These are phyloP conservation scores for Globisporangium recalcitrans DNA, from an alignment of 352 stramenopile genomes.

Conservation along the genomic window DNA sequence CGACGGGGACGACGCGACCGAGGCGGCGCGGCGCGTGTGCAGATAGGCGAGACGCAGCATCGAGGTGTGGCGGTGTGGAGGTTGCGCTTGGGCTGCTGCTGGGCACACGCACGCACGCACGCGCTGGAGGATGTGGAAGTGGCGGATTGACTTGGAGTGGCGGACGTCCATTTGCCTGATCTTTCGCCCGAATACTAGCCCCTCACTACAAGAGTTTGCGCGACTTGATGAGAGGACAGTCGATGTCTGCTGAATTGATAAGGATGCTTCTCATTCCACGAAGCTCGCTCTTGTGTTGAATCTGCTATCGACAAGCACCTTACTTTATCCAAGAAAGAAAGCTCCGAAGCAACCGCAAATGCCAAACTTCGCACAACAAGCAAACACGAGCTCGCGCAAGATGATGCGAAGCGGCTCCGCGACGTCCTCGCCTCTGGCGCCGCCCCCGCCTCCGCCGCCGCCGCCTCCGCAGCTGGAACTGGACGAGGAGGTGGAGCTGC, in stretches of 20 bases:
- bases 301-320: not conserved
- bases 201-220: not conserved
- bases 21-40: conserved; percentile 15
- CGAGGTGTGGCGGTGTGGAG: not conserved
- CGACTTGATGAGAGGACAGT: not conserved
- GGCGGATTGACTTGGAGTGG: not conserved
- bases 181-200: conserved; percentile 4
- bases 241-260: too few relatives aligned
- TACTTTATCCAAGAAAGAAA: not conserved
- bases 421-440: conserved; percentile 25
- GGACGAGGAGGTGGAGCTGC: conserved; percentile 23
- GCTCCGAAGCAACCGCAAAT: not conserved
- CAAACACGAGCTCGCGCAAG: not conserved
- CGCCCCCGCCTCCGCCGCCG: conserved; percentile 33
- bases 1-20: conserved; percentile 10
- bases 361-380: not conserved
- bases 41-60: conserved; percentile 19
- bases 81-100: not conserved
- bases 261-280: not conserved
- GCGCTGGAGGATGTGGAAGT: not conserved
- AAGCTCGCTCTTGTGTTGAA: not conserved
- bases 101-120: not conserved
- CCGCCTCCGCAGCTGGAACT: conserved; percentile 26
- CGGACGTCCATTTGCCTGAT: not conserved
- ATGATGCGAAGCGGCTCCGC: conserved; percentile 14